phyloP scores from a whole-genome alignment of 345 rosid genomes.

The Populus simonii region DNA sequence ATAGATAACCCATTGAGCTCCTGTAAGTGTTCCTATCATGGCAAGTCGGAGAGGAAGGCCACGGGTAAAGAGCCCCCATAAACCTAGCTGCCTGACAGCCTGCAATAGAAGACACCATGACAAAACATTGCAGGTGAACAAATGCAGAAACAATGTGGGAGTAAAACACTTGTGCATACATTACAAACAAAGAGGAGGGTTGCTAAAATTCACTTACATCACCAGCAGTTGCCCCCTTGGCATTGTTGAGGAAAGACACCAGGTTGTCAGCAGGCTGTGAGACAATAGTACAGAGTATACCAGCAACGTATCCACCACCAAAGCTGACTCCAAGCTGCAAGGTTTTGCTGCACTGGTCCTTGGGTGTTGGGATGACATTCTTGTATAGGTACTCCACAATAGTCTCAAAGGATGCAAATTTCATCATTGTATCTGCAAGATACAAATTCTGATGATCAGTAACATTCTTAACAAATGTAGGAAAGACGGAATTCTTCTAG shows the following conservation, averaged over 20 bases:
- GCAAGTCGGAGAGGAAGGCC: slow-evolving; percentile 93
- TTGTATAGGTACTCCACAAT: slow-evolving; percentile 86
- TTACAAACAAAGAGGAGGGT: background rate
- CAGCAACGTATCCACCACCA: slow-evolving; percentile 90
- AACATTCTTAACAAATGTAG: background rate
- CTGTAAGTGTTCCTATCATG: slow-evolving; percentile 96
- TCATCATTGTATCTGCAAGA: slow-evolving; percentile 92
- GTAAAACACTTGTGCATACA: background rate
- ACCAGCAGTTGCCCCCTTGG: slow-evolving; percentile 80
- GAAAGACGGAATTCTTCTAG: background rate
- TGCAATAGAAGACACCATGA: slow-evolving; percentile 27
- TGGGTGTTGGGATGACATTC: slow-evolving; percentile 69
- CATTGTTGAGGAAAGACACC: slow-evolving; percentile 96
- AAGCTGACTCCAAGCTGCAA: slow-evolving; percentile 92
- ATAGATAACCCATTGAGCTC: slow-evolving; percentile 91
- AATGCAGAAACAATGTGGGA: background rate
- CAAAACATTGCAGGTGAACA: slow-evolving; percentile 2
- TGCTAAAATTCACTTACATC: slow-evolving; percentile 53
- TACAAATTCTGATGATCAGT: background rate
- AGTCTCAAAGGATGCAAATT: slow-evolving; percentile 86
- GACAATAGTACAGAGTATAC: slow-evolving; percentile 79
- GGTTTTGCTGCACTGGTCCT: slow-evolving; percentile 68
- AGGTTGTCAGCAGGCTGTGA: slow-evolving; percentile 97
- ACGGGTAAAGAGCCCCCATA: slow-evolving; percentile 77
- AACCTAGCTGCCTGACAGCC: slow-evolving; percentile 77